These are phyloP conservation scores for Pythium aquatile DNA, from an alignment of 352 stramenopile species.

Conservation along the genomic window DNA sequence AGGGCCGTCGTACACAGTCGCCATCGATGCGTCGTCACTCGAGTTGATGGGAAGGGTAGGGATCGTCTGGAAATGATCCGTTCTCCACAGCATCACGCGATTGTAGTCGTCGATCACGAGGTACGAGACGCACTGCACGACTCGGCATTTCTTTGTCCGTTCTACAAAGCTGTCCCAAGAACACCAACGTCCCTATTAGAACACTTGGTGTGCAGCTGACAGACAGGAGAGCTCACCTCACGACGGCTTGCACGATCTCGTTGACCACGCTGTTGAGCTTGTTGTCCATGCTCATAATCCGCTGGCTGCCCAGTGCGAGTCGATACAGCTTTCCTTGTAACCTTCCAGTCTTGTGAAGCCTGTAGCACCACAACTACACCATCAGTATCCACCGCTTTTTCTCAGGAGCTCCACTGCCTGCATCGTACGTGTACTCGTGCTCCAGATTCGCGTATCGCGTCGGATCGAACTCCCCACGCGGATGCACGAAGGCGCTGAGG, in stretches of 20 bases:
- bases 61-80: conserved; percentile 53
- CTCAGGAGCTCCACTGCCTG: neutral
- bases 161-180: conserved; percentile 42
- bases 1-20: conserved; percentile 44
- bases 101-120: conserved; percentile 61
- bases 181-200: neutral
- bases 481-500: conserved; percentile 59
- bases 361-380: conserved; percentile 5
- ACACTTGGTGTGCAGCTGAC: no score
- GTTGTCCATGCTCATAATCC: conserved; percentile 69
- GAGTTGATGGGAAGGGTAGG: conserved; percentile 6
- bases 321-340: conserved; percentile 63
- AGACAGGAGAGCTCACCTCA: conserved; percentile 29
- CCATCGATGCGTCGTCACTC: neutral
- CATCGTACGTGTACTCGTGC: conserved; percentile 66
- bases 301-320: conserved; percentile 56
- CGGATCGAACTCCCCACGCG: conserved; percentile 66
- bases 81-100: conserved; percentile 56
- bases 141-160: conserved; percentile 61
- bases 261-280: conserved; percentile 53
- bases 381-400: neutral
- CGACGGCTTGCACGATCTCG: conserved; percentile 38
- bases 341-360: conserved; percentile 60
- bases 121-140: conserved; percentile 51
- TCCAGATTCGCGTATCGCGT: conserved; percentile 71